These are phyloP conservation scores for Climacium dendroides DNA, from an alignment of 225 moss, liverwort and hornwort species.

Conservation along the genomic window DNA sequence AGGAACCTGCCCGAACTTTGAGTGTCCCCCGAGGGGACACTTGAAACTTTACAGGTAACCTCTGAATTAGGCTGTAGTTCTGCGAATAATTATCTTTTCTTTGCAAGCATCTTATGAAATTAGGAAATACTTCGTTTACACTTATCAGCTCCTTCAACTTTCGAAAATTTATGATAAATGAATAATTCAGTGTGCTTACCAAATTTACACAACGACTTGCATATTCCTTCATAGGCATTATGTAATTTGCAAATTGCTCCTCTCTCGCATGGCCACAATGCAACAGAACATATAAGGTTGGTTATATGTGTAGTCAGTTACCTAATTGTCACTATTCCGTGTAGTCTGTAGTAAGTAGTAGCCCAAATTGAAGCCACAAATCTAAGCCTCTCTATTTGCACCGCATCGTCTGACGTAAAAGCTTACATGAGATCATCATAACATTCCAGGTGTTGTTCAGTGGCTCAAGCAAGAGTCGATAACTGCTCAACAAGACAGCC, in stretches of 20 bases:
- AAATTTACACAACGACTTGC: background rate
- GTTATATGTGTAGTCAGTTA: background rate
- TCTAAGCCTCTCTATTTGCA: background rate
- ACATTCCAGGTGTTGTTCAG: background rate
- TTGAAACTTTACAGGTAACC: no score
- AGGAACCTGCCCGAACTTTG: no score
- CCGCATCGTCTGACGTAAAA: background rate
- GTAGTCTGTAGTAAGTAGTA: background rate
- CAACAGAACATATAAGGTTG: background rate
- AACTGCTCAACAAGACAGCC: background rate
- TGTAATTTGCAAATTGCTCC: background rate
- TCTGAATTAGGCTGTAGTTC: background rate
- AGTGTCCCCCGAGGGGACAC: no score
- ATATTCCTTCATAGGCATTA: background rate
- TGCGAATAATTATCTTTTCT: background rate
- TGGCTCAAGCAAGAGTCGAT: background rate
- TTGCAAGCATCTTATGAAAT: background rate
- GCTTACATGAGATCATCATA: background rate
- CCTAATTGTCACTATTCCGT: background rate
- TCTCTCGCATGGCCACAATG: background rate
- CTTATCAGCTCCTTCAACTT: background rate
- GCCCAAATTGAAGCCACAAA: background rate
- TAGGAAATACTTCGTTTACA: background rate
- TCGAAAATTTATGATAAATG: background rate
- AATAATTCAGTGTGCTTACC: background rate